phyloP scores from a whole-genome alignment of 306 rosid genomes.

The Notholithocarpus densiflorus region DNA sequence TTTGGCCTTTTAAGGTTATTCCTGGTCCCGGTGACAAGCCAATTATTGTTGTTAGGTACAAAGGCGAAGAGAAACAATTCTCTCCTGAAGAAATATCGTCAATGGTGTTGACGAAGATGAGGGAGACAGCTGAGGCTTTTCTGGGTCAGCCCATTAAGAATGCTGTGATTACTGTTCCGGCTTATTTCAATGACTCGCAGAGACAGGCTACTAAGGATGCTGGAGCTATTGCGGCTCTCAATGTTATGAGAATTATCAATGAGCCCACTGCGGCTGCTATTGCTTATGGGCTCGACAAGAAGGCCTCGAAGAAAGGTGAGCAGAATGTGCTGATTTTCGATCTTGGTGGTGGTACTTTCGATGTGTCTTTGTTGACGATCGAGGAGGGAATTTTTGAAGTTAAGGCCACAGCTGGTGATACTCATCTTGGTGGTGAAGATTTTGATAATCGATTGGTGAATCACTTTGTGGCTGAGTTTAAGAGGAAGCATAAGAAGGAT shows the following conservation, averaged over 20 bases:
- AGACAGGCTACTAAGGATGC: slow-evolving; percentile 89
- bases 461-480: slow-evolving; percentile 65
- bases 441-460: slow-evolving; percentile 81
- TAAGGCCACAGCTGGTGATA: slow-evolving; percentile 79
- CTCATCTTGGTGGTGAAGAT: slow-evolving; percentile 86
- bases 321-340: slow-evolving; percentile 76
- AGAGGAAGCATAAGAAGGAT: slow-evolving; percentile 70
- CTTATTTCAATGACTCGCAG: slow-evolving; percentile 85
- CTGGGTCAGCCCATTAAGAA: slow-evolving; percentile 57
- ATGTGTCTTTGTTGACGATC: slow-evolving; percentile 61
- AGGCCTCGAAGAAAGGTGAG: slow-evolving; percentile 62
- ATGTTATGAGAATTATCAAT: slow-evolving; percentile 70
- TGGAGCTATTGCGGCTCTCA: slow-evolving; percentile 56
- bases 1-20: slow-evolving; percentile 75
- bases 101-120: slow-evolving; percentile 70
- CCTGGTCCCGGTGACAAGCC: slow-evolving; percentile 71
- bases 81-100: slow-evolving; percentile 73
- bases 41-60: slow-evolving; percentile 58
- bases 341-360: slow-evolving; percentile 77
- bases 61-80: slow-evolving; percentile 69
- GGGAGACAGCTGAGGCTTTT: slow-evolving; percentile 62
- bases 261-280: slow-evolving; percentile 88
- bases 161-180: slow-evolving; percentile 75
- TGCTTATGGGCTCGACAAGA: slow-evolving; percentile 78
- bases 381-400: slow-evolving; percentile 89